A percentile compares a stretch with the other conserved stretches of the same genome.
These are phyloP conservation scores for Neolentinus lepideus DNA, from an alignment of 1,284 basidiomycete species.

Conservation along the genomic window DNA sequence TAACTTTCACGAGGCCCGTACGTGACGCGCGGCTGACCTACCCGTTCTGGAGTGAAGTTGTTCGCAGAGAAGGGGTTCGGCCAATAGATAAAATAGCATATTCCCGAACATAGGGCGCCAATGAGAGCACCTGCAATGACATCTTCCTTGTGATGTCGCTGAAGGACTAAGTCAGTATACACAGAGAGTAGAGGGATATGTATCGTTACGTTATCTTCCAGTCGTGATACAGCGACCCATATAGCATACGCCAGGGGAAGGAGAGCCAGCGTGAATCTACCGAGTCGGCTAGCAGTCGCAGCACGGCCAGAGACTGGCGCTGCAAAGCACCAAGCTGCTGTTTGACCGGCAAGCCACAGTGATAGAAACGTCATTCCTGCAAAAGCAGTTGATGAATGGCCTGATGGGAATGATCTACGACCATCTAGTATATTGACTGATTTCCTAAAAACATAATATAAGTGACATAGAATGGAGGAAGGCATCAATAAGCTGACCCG, in stretches of 20 bases:
- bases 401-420: slow-evolving; percentile 57
- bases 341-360: slow-evolving; percentile 58
- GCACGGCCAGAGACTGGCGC: slow-evolving; percentile 28
- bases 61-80: slow-evolving; percentile 44
- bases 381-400: slow-evolving; percentile 62
- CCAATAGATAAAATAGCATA: slow-evolving; percentile 57
- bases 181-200: neutral
- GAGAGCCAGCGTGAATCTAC: slow-evolving; percentile 39
- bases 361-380: slow-evolving; percentile 58
- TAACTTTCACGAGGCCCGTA: slow-evolving; percentile 23
- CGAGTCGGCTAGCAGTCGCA: slow-evolving; percentile 40
- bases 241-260: slow-evolving; percentile 46
- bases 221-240: slow-evolving; percentile 54
- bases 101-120: slow-evolving; percentile 40
- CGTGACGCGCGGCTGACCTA: slow-evolving; percentile 32
- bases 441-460: slow-evolving; percentile 23
- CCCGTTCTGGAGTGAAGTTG: slow-evolving; percentile 21
- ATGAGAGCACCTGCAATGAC: slow-evolving; percentile 55
- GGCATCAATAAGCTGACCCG: slow-evolving; percentile 30
- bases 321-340: slow-evolving; percentile 50
- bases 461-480: slow-evolving; percentile 2
- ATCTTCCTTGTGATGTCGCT: slow-evolving; percentile 67
- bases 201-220: slow-evolving; percentile 56
- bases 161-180: slow-evolving; percentile 4
- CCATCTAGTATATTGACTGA: slow-evolving; percentile 38